These are phyloP conservation scores for Zymoseptoria crescenta DNA, from an alignment of 2,329 filamentous ascomycete species.

Conservation along the genomic window DNA sequence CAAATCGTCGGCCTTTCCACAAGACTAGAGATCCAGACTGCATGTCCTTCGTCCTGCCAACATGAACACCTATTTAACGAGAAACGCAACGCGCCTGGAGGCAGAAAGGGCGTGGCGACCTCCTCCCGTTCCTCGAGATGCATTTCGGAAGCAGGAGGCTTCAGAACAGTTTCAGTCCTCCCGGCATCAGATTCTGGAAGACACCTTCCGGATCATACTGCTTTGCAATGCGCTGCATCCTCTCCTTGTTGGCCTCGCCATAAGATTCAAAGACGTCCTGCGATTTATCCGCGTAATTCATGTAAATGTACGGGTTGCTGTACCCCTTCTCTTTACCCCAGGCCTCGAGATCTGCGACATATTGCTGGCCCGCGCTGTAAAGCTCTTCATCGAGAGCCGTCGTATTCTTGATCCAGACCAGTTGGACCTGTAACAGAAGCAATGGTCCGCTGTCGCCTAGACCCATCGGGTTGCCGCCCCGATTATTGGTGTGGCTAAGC, in stretches of 20 bases:
- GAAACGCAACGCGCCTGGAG: no score
- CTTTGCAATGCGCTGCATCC: conserved; percentile 2
- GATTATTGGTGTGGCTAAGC: not conserved
- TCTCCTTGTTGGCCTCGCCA: conserved; percentile 7
- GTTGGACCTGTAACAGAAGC: not conserved
- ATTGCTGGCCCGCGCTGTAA: not conserved
- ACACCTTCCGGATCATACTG: conserved; percentile 10
- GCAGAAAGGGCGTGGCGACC: no score
- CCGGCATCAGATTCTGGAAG: conserved; percentile 9
- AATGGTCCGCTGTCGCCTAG: not conserved
- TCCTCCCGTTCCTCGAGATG: no score
- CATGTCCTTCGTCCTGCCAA: no score
- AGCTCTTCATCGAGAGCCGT: not conserved
- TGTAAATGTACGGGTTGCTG: conserved; percentile 4
- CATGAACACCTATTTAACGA: no score
- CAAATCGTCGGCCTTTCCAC: no score
- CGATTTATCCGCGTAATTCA: conserved; percentile 8
- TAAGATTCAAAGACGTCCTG: conserved; percentile 8
- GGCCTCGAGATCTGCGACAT: not conserved
- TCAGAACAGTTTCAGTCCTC: conserved; percentile 7
- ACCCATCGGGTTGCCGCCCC: not conserved
- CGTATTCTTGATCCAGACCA: not conserved
- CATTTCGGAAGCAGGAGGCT: not conserved
- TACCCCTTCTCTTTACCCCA: not conserved
- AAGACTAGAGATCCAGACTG: no score